Percentiles rank a stretch among this genome's conserved stretches.
phyloP scores from a whole-genome alignment of 2,329 filamentous ascomycete species.

The Trichophyton benhamiae region DNA sequence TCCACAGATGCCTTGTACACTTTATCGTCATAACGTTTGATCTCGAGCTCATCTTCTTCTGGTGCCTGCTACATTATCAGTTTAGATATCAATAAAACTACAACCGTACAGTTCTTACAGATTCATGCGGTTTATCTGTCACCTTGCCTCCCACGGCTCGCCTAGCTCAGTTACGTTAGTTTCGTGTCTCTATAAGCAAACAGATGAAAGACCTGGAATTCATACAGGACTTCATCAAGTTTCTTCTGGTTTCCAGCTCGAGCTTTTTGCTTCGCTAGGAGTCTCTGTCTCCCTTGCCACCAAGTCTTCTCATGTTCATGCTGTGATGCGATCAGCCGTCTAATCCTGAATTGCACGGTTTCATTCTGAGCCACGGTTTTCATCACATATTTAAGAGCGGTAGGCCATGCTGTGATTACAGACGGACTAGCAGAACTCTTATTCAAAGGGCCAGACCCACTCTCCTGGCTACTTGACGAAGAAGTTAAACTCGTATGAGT shows the following conservation, averaged over 20 bases:
- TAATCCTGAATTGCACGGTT: slow-evolving; percentile 34
- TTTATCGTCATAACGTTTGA: slow-evolving; percentile 49
- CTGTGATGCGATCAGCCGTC: slow-evolving; percentile 50
- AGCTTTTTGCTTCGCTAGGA: slow-evolving; percentile 41
- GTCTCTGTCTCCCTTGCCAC: slow-evolving; percentile 41
- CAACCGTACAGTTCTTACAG: background rate
- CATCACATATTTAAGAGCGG: slow-evolving; percentile 41
- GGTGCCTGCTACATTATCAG: slow-evolving; percentile 23
- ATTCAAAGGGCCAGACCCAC: background rate
- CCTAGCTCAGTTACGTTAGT: slow-evolving; percentile 18
- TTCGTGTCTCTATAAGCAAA: background rate
- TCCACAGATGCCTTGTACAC: slow-evolving; percentile 47
- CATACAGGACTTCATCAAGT: slow-evolving; percentile 44
- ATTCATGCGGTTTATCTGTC: slow-evolving; percentile 9
- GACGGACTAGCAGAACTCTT: slow-evolving; percentile 27
- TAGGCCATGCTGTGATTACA: slow-evolving; percentile 41
- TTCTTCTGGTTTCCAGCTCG: slow-evolving; percentile 43
- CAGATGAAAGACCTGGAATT: slow-evolving; percentile 5
- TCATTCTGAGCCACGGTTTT: slow-evolving; percentile 37
- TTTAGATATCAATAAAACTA: background rate
- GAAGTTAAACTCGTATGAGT: background rate
- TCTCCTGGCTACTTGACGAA: background rate
- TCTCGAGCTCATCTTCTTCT: slow-evolving; percentile 42
- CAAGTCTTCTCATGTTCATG: slow-evolving; percentile 51
- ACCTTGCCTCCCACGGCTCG: slow-evolving; percentile 36